Percentiles rank a stretch among this genome's conserved stretches.
These are phyloP conservation scores for Physcomitrium patens DNA, from an alignment of 225 moss, liverwort and hornwort species.

Conservation along the genomic window DNA sequence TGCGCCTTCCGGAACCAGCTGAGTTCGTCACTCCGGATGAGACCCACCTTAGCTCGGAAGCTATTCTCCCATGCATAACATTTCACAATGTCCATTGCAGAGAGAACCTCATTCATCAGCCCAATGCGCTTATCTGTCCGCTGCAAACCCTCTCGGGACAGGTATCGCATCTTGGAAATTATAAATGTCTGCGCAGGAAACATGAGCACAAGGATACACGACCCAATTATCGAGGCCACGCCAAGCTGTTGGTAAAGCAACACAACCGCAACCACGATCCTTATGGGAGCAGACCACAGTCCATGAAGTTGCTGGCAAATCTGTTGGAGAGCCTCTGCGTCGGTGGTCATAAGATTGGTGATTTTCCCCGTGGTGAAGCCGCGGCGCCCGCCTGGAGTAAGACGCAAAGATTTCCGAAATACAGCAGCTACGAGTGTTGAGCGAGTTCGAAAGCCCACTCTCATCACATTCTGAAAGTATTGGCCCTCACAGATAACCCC, in stretches of 20 bases:
- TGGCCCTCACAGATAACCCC: slow-evolving; percentile 76
- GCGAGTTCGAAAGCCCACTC: slow-evolving; percentile 66
- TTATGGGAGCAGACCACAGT: slow-evolving; percentile 75
- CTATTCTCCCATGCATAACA: slow-evolving; percentile 72
- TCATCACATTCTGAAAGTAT: slow-evolving; percentile 81
- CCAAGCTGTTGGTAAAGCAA: slow-evolving; percentile 46
- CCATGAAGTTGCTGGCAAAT: slow-evolving; percentile 81
- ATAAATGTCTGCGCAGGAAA: slow-evolving; percentile 45
- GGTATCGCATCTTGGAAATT: slow-evolving; percentile 24
- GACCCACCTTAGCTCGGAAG: slow-evolving; percentile 34
- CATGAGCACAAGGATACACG: slow-evolving; percentile 41
- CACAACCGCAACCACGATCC: slow-evolving; percentile 60
- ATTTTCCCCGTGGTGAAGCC: slow-evolving; percentile 78
- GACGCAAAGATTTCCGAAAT: slow-evolving; percentile 72
- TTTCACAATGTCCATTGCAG: slow-evolving; percentile 69
- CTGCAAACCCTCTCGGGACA: slow-evolving; percentile 32
- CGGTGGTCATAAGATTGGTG: slow-evolving; percentile 83
- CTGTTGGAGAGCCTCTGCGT: slow-evolving; percentile 77
- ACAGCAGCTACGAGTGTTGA: slow-evolving; percentile 62
- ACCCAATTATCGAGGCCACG: slow-evolving; percentile 35
- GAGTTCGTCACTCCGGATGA: slow-evolving; percentile 39
- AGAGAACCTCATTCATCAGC: slow-evolving; percentile 49
- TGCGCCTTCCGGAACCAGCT: slow-evolving; percentile 48
- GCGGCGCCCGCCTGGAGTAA: slow-evolving; percentile 70
- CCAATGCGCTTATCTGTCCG: slow-evolving; percentile 54